These are phyloP conservation scores for Ogataea thermomethanolica DNA, from an alignment of 805 yeast species.

Conservation along the genomic window DNA sequence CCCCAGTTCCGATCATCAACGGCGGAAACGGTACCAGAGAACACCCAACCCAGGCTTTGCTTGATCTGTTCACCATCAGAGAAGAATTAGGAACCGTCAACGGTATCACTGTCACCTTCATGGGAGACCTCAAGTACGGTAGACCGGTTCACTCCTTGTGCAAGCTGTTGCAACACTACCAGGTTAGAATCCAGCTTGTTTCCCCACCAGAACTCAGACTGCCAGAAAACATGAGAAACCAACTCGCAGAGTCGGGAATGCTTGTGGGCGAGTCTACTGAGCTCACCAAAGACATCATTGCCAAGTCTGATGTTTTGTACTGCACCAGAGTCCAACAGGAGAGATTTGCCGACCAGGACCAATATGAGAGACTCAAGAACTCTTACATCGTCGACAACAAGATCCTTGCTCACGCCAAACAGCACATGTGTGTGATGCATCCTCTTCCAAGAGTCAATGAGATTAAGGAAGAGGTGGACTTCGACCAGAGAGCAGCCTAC, in stretches of 20 bases:
- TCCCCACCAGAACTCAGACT: conserved; percentile 84
- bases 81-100: conserved; percentile 98
- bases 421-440: conserved; percentile 98
- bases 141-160: conserved; percentile 97
- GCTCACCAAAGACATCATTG: conserved; percentile 79
- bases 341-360: conserved; percentile 72
- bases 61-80: conserved; percentile 96
- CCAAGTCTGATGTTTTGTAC: conserved; percentile 90
- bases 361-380: conserved; percentile 87
- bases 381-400: conserved; percentile 89
- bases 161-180: conserved; percentile 84
- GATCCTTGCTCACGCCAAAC: conserved; percentile 87
- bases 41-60: conserved; percentile 98
- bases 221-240: conserved; percentile 70
- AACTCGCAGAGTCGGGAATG: conserved; percentile 65
- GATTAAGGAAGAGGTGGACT: conserved; percentile 97
- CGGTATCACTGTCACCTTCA: conserved; percentile 95
- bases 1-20: conserved; percentile 94
- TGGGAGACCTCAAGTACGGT: conserved; percentile 98
- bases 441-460: conserved; percentile 97
- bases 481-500: conserved; percentile 98
- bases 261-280: conserved; percentile 68
- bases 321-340: conserved; percentile 98
- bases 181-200: conserved; percentile 88
- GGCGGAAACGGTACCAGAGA: conserved; percentile 98